A percentile compares a stretch with the other conserved stretches of the same genome.
phyloP scores from a whole-genome alignment of 768 basidiomycete genomes.

The Termitomyces sp. region DNA sequence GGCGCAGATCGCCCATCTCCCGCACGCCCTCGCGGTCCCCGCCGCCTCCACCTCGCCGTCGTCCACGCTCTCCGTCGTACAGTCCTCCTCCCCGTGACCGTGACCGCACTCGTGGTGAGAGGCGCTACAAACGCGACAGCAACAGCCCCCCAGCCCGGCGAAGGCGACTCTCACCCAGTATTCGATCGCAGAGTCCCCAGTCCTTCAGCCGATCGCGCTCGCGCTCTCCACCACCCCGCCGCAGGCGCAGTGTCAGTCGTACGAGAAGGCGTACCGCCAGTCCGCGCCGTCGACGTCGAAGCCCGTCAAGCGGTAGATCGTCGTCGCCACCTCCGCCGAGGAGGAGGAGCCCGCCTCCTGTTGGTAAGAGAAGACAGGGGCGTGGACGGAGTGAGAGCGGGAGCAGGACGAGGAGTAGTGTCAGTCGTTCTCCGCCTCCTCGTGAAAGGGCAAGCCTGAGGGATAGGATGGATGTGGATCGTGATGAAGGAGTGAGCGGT shows the following conservation, averaged over 20 bases:
- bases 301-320: slow-evolving; percentile 29
- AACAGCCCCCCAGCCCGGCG: slow-evolving; percentile 53
- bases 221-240: slow-evolving; percentile 27
- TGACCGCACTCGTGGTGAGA: slow-evolving; percentile 13
- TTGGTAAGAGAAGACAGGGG: slow-evolving; percentile 13
- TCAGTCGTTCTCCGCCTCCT: slow-evolving; percentile 12
- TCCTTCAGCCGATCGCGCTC: slow-evolving; percentile 32
- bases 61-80: slow-evolving; percentile 42
- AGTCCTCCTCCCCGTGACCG: slow-evolving; percentile 44
- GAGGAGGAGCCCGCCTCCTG: slow-evolving; percentile 22
- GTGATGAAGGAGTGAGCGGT: slow-evolving; percentile 14
- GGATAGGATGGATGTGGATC: slow-evolving; percentile 33
- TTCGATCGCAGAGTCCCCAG: slow-evolving; percentile 23
- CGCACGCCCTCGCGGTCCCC: slow-evolving; percentile 39
- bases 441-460: slow-evolving; percentile 18
- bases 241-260: slow-evolving; percentile 42
- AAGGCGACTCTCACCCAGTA: slow-evolving; percentile 34
- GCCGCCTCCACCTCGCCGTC: slow-evolving; percentile 29
- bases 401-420: slow-evolving; percentile 21
- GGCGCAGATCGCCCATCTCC: slow-evolving; percentile 31
- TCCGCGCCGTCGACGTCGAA: slow-evolving; percentile 17
- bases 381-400: slow-evolving; percentile 14
- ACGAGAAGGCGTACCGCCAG: slow-evolving; percentile 29
- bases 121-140: slow-evolving; percentile 35
- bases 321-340: slow-evolving; percentile 26